Evolutionary conservation across 768 basidiomycete genomes (phyloP), one percentile per base, ranked within the genome.

Genomic region (Crepidotus variabilis): DNA sequence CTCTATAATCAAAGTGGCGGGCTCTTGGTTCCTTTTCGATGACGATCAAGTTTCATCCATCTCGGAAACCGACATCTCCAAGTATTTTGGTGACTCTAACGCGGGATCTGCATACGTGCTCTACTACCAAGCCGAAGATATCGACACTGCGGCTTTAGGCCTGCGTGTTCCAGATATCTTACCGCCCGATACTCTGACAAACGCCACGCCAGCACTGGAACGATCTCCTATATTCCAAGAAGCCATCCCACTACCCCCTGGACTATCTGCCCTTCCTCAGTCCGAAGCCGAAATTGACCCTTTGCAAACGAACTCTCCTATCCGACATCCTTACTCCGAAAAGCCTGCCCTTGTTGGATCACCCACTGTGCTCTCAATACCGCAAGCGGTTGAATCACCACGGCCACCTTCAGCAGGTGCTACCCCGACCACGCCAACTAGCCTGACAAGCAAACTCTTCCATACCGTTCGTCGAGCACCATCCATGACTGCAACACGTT

Each of bases 101-200:
- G 77, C 86, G 1, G 95, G 95, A 34, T 87, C 90, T 45, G 97
- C 96, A 18, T 99, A 99, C 69, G 94, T 98, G 22, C 79, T 99
- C 35, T 98, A 96, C 74, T 99, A 98, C 71, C 94, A 98, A 71
- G 94, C 94, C 22, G 86, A 81, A 33, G 94, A 98, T 69, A 79
- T 98, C 55, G 88, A 96, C 67, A 75, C 81, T 34, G 68, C 74
- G n/a, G 75, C 79, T 20, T 79, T 95, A 24, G 94, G 93, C 1
- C 71, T 96, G 20, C 81, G 77, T 48, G 64, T 60, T 49, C 67
- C 65, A 51, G 72, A 65, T 56, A 70, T 56, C 46, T 64, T 61
- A 56, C 67, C 60, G 22, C 67, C 63, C 39, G 39, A 43, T 55
- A 64, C 63, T 35, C 53, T 56, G 11, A 57, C 63, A 10, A 57